Conservation (phyloP, 352 stramenopile genomes). For the Phytophthora boehmeriae region DNA sequence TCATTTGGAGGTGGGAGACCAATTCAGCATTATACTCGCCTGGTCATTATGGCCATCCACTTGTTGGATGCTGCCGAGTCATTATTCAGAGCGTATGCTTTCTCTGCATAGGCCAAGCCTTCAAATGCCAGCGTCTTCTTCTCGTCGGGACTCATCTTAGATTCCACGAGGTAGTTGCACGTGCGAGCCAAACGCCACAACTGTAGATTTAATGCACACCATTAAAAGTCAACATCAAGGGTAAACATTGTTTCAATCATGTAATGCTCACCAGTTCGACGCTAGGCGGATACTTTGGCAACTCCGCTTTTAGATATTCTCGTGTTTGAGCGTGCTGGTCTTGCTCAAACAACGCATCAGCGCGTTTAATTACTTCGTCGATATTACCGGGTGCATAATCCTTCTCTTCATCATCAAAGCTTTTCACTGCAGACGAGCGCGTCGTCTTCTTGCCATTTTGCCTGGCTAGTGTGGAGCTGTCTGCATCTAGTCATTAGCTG, state of each 20-base stretch:
- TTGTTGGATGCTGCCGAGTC: slow-evolving; percentile 67
- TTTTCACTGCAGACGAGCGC: neutral
- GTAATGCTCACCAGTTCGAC: slow-evolving; percentile 51
- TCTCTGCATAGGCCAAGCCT: slow-evolving; percentile 54
- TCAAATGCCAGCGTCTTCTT: slow-evolving; percentile 67
- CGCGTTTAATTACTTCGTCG: slow-evolving; percentile 34
- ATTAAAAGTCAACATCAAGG: slow-evolving; percentile 3
- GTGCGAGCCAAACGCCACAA: slow-evolving; percentile 67
- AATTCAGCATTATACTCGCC: slow-evolving; percentile 17
- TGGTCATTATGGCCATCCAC: slow-evolving; percentile 80
- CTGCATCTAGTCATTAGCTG: neutral
- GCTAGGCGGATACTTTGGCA: slow-evolving; percentile 41
- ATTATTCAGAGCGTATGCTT: slow-evolving; percentile 49
- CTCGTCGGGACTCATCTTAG: slow-evolving; percentile 39
- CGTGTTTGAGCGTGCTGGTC: slow-evolving; percentile 45
- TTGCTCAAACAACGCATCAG: slow-evolving; percentile 60
- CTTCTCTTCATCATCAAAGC: slow-evolving; percentile 48
- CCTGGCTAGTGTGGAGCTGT: neutral
- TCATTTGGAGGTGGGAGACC: no score
- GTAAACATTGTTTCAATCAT: neutral
- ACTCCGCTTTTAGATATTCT: slow-evolving; percentile 47
- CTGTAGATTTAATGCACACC: slow-evolving; percentile 24
- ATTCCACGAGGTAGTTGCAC: slow-evolving; percentile 68
- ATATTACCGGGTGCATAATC: slow-evolving; percentile 29
- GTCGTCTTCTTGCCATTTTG: neutral